Evolutionary conservation across 2,329 filamentous ascomycete genomes (phyloP), one percentile per base, ranked within the genome.

Genomic region (Xylariales sp.): DNA sequence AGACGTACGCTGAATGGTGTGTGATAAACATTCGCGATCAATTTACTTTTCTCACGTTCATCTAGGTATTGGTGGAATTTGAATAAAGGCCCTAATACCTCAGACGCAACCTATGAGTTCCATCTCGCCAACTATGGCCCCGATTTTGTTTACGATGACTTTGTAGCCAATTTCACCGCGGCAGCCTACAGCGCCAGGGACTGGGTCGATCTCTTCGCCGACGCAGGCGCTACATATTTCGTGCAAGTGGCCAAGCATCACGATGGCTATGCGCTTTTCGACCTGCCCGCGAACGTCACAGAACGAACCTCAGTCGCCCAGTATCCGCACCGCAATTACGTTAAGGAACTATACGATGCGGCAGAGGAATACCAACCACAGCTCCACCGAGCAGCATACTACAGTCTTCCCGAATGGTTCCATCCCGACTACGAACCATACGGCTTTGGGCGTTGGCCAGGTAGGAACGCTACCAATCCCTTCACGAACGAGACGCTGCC

Each of bases 141-240:
- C 0, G 52, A 75, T 20, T 63, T 71, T 49, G 65, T 65, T 10
- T 80, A 80, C 50, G 76, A 80, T 46, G 74, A 80, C 52, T 73
- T 72, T 39, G 71, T 79, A 49, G 55, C 60, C 3, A 63, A 73
- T 44, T 80, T 78, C 56, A 78, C 72, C 0, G 72, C 71, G 0
- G 59, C 62, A 0, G 52, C 53, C 1, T 80, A 63, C 47, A 62
- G 76, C 46, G 65, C 76, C 0, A 75, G 72, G 40, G 69, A 49
- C 37, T 64, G 62, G 60, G 62, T 64, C 0, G 62, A 65, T 40
- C 51, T 66, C 3, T 58, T 65, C 42, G 61, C 58, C 3, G 62
- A 60, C 24, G 58, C 61, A 0, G 62, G 62, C 0, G 62, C 61
- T 5, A 52, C 54, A 63, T 71, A 72, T 51, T 71, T 73, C 44